A percentile compares a stretch with the other conserved stretches of the same genome.
Conservation (phyloP, 2,329 filamentous ascomycete species). For the Calonectria montana region DNA sequence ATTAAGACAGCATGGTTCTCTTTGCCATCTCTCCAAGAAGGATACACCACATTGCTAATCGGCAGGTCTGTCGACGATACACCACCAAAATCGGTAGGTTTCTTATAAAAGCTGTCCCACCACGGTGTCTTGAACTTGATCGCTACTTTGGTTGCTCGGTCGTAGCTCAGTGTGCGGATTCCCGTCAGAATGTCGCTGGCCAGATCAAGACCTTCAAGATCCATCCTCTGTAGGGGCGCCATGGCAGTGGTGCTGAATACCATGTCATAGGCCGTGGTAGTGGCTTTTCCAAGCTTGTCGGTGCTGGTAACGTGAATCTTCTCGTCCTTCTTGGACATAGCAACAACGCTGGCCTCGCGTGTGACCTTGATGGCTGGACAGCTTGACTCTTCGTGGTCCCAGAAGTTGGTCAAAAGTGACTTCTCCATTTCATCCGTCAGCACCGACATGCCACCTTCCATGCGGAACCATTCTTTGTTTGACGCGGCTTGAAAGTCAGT, state of each 20-base stretch:
- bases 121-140: slow-evolving; percentile 32
- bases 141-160: slow-evolving; percentile 25
- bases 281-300: not conserved
- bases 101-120: slow-evolving; percentile 29
- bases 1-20: slow-evolving; percentile 23
- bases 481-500: slow-evolving; percentile 25
- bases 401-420: not conserved
- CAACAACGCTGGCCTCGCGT: not conserved
- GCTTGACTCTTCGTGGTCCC: not conserved
- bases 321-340: slow-evolving; percentile 1
- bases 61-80: slow-evolving; percentile 1
- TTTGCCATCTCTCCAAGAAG: slow-evolving; percentile 20
- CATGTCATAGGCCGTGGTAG: slow-evolving; percentile 15
- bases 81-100: not conserved
- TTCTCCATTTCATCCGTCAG: slow-evolving; percentile 28
- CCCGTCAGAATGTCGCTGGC: slow-evolving; percentile 6
- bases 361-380: slow-evolving; percentile 1
- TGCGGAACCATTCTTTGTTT: slow-evolving; percentile 13
- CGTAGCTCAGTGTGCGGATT: slow-evolving; percentile 24
- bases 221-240: slow-evolving; percentile 27
- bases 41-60: slow-evolving; percentile 23
- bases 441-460: slow-evolving; percentile 29
- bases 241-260: slow-evolving; percentile 34
- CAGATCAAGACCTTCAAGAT: not conserved
- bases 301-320: slow-evolving; percentile 15